phyloP scores from a whole-genome alignment of 2,329 filamentous ascomycete species.

The Stagonosporopsis cucurbitacearum region DNA sequence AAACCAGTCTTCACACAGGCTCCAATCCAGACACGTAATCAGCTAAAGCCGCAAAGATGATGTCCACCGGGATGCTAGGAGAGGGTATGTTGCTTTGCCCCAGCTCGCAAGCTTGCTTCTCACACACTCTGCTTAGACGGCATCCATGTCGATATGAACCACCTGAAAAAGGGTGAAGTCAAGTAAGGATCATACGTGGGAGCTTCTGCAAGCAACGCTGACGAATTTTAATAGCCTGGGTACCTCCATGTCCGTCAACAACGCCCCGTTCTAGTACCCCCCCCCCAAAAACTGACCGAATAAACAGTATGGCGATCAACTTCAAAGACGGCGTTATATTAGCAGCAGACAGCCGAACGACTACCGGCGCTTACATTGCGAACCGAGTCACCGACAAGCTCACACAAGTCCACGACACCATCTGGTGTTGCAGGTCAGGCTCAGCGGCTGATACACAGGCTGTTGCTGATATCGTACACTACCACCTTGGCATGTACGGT shows the following conservation, averaged over 20 bases:
- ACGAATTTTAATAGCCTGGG: slow-evolving; percentile 70
- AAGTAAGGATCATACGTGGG: slow-evolving; percentile 70
- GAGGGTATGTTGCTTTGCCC: slow-evolving; percentile 40
- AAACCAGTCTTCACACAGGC: background rate
- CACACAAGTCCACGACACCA: slow-evolving; percentile 96
- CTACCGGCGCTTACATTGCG: slow-evolving; percentile 96
- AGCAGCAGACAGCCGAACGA: slow-evolving; percentile 96
- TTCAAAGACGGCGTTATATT: slow-evolving; percentile 99
- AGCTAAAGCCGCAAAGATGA: slow-evolving; percentile 32
- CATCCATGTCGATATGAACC: slow-evolving; percentile 98
- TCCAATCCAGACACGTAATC: background rate
- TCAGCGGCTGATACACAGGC: slow-evolving; percentile 98
- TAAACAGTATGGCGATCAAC: slow-evolving; percentile 89
- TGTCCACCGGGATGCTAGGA: slow-evolving; percentile 47
- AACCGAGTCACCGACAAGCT: slow-evolving; percentile 99
- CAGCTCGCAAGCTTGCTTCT: slow-evolving; percentile 29
- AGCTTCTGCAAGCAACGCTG: slow-evolving; percentile 23
- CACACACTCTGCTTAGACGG: slow-evolving; percentile 71
- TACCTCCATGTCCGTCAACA: slow-evolving; percentile 83
- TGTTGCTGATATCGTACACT: slow-evolving; percentile 96
- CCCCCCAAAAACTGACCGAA: slow-evolving; percentile 33
- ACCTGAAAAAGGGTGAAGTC: slow-evolving; percentile 97
- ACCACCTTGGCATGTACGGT: slow-evolving; percentile 91
- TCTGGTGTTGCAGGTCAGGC: slow-evolving; percentile 98
- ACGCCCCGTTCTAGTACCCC: slow-evolving; percentile 26